Evolutionary conservation across 352 stramenopile genomes (phyloP).

Genomic region (Phytophthora pluvialis): DNA sequence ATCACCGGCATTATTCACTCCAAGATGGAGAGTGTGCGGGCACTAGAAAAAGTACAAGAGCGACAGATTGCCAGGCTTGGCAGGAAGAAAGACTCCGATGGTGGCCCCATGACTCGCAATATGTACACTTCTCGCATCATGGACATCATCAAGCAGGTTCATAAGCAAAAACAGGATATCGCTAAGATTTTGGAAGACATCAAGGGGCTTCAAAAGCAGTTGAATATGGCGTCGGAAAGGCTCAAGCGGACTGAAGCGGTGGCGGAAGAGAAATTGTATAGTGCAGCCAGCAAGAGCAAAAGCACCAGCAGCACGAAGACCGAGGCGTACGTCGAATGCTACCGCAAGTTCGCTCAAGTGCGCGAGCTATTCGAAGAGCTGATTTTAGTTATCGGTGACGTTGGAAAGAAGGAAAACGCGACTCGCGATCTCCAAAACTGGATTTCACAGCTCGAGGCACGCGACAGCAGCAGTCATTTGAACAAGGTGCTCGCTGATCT

Average conservation of each 20-base stretch:
- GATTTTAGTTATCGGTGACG: constrained; percentile 63
- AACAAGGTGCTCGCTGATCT: constrained; percentile 80
- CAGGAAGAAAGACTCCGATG: constrained; percentile 25
- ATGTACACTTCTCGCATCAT: constrained; percentile 91
- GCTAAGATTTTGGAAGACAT: constrained; percentile 84
- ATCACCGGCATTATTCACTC: constrained; percentile 67
- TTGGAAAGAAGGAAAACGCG: constrained; percentile 82
- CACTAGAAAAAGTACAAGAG: constrained; percentile 66
- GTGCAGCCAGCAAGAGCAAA: constrained; percentile 53
- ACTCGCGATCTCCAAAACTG: constrained; percentile 83
- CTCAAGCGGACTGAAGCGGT: constrained; percentile 86
- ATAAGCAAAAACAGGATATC: constrained; percentile 91
- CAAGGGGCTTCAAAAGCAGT: constrained; percentile 74
- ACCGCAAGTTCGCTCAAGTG: constrained; percentile 84
- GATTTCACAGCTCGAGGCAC: constrained; percentile 80
- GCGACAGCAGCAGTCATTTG: constrained; percentile 72
- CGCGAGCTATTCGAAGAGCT: constrained; percentile 88
- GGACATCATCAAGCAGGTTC: constrained; percentile 91
- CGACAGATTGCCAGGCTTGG: constrained; percentile 30
- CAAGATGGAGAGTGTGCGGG: constrained; percentile 65
- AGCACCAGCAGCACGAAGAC: constrained; percentile 28
- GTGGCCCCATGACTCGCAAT: constrained; percentile 56
- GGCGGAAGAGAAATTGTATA: constrained; percentile 86
- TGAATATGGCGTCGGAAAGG: constrained; percentile 79
- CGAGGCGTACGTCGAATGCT: constrained; percentile 77